phyloP scores from a whole-genome alignment of 2,329 filamentous ascomycete genomes.

The Fusarium udum region DNA sequence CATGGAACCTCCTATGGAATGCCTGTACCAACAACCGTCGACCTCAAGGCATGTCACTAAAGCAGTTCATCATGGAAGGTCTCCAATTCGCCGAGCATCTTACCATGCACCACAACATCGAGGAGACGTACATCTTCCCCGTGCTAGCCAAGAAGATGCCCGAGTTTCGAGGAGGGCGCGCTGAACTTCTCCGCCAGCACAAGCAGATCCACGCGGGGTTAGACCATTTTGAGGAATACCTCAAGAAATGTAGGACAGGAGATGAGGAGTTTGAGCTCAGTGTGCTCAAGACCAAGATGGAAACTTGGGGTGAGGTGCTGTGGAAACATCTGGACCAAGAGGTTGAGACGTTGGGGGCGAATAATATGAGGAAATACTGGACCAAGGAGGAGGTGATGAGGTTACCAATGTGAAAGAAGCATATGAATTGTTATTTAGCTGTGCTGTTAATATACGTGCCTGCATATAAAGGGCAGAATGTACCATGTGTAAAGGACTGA shows the following conservation, averaged over 20 bases:
- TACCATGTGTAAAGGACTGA: not conserved
- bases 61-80: constrained; percentile 73
- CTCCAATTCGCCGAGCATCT: constrained; percentile 77
- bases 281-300: constrained; percentile 76
- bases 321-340: constrained; percentile 89
- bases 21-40: constrained; percentile 69
- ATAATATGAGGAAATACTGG: constrained; percentile 88
- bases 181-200: constrained; percentile 78
- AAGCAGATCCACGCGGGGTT: constrained; percentile 80
- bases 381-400: constrained; percentile 75
- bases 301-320: constrained; percentile 79
- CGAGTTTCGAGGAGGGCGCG: constrained; percentile 67
- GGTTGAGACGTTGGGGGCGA: constrained; percentile 78
- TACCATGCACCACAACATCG: constrained; percentile 82
- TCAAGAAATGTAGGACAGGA: constrained; percentile 68
- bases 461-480: not conserved
- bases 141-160: constrained; percentile 80
- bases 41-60: constrained; percentile 70
- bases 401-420: constrained; percentile 69
- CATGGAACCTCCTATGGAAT: constrained; percentile 76
- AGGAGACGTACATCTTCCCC: constrained; percentile 85
- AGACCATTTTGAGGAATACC: constrained; percentile 72
- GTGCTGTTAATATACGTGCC: constrained; percentile 1
- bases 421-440: constrained; percentile 1
- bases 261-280: constrained; percentile 67